A percentile compares a stretch with the other conserved stretches of the same genome.
phyloP scores from a whole-genome alignment of 2,329 filamentous ascomycete genomes.

The Cercospora canescens region DNA sequence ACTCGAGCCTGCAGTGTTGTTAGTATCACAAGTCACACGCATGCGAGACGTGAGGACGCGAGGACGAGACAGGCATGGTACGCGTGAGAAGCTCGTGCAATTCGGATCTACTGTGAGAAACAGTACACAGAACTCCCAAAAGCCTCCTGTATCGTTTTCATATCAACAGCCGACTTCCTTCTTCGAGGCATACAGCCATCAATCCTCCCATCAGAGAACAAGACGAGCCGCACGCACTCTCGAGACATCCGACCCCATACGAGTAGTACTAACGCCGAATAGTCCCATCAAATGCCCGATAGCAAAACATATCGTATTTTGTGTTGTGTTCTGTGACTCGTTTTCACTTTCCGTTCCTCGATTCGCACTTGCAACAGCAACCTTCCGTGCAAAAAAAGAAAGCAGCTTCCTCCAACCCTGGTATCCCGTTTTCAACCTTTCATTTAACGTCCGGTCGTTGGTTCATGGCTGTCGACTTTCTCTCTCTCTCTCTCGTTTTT shows the following conservation, averaged over 20 bases:
- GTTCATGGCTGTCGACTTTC: not conserved
- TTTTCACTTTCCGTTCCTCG: not conserved
- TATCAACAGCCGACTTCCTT: slow-evolving; percentile 18
- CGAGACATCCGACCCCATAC: slow-evolving; percentile 19
- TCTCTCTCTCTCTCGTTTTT: not conserved
- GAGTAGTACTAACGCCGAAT: not conserved
- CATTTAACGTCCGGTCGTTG: not conserved
- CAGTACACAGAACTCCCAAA: slow-evolving; percentile 15
- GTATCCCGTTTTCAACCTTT: not conserved
- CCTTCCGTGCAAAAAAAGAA: slow-evolving; percentile 3
- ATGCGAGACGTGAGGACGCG: not conserved
- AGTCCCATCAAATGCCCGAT: not conserved
- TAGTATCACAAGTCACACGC: not conserved
- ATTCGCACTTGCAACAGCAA: not conserved
- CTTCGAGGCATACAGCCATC: slow-evolving; percentile 20
- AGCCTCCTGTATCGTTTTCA: slow-evolving; percentile 16
- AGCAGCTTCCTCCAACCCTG: not conserved
- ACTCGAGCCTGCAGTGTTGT: too few species aligned
- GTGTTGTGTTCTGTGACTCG: slow-evolving; percentile 11
- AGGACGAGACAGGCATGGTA: not conserved
- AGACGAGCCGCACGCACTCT: slow-evolving; percentile 13
- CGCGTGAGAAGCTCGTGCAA: slow-evolving; percentile 19
- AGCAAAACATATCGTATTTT: slow-evolving; percentile 8
- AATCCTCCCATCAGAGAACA: not conserved
- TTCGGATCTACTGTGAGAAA: slow-evolving; percentile 19